A percentile compares a stretch with the other conserved stretches of the same genome.
phyloP scores from a whole-genome alignment of 805 yeast species.

The Hanseniaspora pseudoguilliermondii region DNA sequence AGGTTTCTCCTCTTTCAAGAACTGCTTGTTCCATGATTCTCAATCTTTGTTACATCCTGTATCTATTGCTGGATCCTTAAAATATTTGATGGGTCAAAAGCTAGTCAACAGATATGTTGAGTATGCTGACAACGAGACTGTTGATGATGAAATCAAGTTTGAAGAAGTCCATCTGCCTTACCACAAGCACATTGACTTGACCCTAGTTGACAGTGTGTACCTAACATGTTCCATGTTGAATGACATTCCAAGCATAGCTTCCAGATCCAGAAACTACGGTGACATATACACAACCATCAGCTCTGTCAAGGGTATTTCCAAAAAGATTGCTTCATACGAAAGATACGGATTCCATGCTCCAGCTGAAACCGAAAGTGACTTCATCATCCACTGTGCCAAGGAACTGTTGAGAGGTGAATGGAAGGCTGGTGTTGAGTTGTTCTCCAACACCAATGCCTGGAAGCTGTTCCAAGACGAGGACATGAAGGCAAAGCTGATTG shows the following conservation, averaged over 20 bases:
- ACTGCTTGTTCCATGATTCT: conserved; percentile 72
- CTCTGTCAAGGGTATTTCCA: conserved; percentile 72
- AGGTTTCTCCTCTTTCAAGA: conserved; percentile 89
- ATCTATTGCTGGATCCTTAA: conserved; percentile 70
- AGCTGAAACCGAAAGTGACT: conserved; percentile 91
- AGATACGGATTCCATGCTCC: conserved; percentile 95
- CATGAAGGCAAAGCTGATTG: conserved; percentile 28
- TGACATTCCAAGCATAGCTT: conserved; percentile 85
- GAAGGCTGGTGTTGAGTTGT: conserved; percentile 59
- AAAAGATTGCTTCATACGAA: conserved; percentile 83
- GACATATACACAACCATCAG: conserved; percentile 46
- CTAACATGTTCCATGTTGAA: conserved; percentile 78
- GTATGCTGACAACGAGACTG: conserved; percentile 27
- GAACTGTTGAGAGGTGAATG: conserved; percentile 83
- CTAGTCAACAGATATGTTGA: conserved; percentile 42
- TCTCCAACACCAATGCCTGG: conserved; percentile 49
- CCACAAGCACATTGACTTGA: conserved; percentile 96
- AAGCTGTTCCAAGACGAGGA: conserved; percentile 25
- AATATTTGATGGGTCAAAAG: conserved; percentile 91
- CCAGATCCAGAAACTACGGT: conserved; percentile 41
- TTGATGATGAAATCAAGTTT: conserved; percentile 26
- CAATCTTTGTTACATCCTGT: conserved; percentile 81
- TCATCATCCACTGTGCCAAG: conserved; percentile 82
- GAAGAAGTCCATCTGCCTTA: conserved; percentile 75
- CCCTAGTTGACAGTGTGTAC: conserved; percentile 86